Evolutionary conservation across 2,329 filamentous ascomycete genomes (phyloP).

Genomic region (Nothopassalora personata): DNA sequence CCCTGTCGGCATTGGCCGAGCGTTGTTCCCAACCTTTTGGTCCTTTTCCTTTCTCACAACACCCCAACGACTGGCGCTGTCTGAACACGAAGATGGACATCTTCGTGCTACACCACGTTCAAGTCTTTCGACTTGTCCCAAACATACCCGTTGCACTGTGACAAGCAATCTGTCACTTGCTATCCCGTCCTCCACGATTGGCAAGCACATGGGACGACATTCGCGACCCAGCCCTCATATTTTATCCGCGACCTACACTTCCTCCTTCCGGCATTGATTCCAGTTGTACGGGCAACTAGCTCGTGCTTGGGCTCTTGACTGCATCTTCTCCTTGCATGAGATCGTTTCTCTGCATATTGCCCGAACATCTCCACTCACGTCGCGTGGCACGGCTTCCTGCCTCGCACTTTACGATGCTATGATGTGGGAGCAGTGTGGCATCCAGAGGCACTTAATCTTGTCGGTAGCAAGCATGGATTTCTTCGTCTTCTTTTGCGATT

Average conservation of each 20-base stretch:
- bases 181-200: too few species aligned
- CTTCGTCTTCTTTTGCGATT: background rate
- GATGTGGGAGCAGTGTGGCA: background rate
- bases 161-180: too few species aligned
- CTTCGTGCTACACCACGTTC: background rate
- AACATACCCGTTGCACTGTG: too few species aligned
- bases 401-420: background rate
- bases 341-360: background rate
- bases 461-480: background rate
- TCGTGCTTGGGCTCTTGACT: background rate
- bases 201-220: background rate
- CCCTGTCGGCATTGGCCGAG: too few species aligned
- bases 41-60: too few species aligned
- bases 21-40: too few species aligned
- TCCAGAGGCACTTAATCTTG: background rate
- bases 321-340: background rate
- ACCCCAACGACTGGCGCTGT: too few species aligned
- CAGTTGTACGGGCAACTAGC: background rate
- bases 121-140: background rate
- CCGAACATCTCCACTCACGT: background rate
- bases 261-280: background rate
- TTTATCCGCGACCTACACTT: background rate
- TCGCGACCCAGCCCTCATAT: background rate
- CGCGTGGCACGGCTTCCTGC: background rate
- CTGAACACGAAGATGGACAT: too few species aligned